Conservation (phyloP, 441 rosid genomes). For the Hypseocharis bilobata region DNA sequence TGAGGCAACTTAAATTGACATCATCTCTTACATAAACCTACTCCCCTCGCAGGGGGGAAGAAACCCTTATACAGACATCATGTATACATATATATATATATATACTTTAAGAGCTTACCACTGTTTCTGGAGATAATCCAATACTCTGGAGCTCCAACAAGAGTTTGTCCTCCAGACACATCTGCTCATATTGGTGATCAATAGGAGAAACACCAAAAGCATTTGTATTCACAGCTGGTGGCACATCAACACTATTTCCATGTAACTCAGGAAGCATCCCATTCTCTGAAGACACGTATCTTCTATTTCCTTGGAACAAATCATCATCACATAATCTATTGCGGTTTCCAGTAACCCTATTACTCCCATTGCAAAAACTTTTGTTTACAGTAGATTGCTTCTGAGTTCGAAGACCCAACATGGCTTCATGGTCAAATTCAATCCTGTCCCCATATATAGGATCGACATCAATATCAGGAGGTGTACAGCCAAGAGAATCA, state of each 20-base stretch:
- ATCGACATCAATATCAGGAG: conserved; percentile 55
- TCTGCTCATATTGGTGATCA: conserved; percentile 53
- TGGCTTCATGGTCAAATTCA: conserved; percentile 69
- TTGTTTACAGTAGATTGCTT: conserved; percentile 47
- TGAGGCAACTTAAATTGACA: not conserved
- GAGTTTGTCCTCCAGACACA: conserved; percentile 67
- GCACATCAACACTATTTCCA: conserved; percentile 34
- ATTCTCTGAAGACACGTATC: conserved; percentile 42
- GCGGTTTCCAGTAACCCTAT: conserved; percentile 41
- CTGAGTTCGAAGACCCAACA: conserved; percentile 49
- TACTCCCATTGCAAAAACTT: conserved; percentile 55
- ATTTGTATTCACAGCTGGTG: conserved; percentile 31
- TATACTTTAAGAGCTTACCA: conserved; percentile 42
- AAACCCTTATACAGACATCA: conserved; percentile 3
- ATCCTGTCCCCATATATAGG: conserved; percentile 59
- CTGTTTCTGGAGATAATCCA: conserved; percentile 65
- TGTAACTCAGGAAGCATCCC: conserved; percentile 31
- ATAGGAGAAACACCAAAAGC: conserved; percentile 33
- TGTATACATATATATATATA: conserved; percentile 3
- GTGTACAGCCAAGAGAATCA: conserved; percentile 69
- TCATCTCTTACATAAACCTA: not conserved
- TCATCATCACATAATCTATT: conserved; percentile 20
- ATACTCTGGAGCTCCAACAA: conserved; percentile 76
- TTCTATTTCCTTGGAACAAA: conserved; percentile 52
- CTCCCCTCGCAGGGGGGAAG: not conserved